These are phyloP conservation scores for Globisporangium middletonii DNA, from an alignment of 352 stramenopile species.

Conservation along the genomic window DNA sequence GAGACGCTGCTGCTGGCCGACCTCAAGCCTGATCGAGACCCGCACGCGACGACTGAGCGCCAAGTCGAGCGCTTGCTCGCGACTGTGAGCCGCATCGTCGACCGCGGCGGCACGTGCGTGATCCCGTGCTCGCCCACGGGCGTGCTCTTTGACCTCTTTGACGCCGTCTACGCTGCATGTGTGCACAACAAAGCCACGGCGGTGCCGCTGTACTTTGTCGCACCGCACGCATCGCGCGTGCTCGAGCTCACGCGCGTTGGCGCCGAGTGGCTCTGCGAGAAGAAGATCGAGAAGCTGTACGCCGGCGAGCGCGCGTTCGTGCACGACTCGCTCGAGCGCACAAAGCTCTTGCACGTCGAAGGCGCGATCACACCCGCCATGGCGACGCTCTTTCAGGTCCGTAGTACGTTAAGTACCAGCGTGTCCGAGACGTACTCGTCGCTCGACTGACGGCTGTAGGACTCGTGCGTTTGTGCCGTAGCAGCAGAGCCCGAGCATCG, in stretches of 20 bases:
- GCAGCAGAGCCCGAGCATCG: slow-evolving; percentile 53
- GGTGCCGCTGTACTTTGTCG: slow-evolving; percentile 53
- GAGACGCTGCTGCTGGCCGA: slow-evolving; percentile 76
- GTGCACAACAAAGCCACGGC: slow-evolving; percentile 39
- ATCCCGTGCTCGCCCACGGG: slow-evolving; percentile 49
- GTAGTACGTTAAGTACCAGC: neutral
- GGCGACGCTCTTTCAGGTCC: slow-evolving; percentile 52
- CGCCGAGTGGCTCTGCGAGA: slow-evolving; percentile 80
- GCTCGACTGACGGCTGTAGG: neutral
- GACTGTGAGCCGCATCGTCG: slow-evolving; percentile 47
- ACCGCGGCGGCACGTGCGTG: slow-evolving; percentile 65
- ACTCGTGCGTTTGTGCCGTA: neutral
- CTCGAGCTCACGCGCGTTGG: slow-evolving; percentile 43
- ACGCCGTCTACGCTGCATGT: slow-evolving; percentile 53
- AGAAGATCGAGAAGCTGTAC: slow-evolving; percentile 77
- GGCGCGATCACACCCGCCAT: slow-evolving; percentile 33
- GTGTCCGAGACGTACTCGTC: too few species aligned
- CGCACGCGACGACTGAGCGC: slow-evolving; percentile 59
- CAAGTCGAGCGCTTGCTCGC: slow-evolving; percentile 67
- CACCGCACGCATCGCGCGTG: slow-evolving; percentile 35
- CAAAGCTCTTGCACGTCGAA: slow-evolving; percentile 42
- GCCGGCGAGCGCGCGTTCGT: slow-evolving; percentile 64
- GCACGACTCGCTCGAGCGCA: slow-evolving; percentile 48
- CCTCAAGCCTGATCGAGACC: slow-evolving; percentile 67
- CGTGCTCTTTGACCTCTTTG: slow-evolving; percentile 76